Conservation (phyloP, 371 early-diverging fungal genomes). For the Mucor ambiguus region DNA sequence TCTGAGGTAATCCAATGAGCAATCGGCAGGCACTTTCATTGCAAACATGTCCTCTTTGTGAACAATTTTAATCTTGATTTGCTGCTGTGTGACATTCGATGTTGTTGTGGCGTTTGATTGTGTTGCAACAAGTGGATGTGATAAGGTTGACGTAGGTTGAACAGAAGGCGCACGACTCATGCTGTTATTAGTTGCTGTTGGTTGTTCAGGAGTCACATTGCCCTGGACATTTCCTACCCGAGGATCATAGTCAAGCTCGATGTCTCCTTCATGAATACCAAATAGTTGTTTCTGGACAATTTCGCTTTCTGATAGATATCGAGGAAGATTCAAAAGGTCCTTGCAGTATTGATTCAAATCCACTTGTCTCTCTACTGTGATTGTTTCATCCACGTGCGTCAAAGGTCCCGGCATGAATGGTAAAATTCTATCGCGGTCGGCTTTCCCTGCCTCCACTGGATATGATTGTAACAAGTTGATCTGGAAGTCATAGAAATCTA, state of each 20-base stretch:
- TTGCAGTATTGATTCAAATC: slow-evolving; percentile 70
- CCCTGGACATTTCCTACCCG: slow-evolving; percentile 2
- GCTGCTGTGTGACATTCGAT: slow-evolving; percentile 5
- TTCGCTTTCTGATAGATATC: slow-evolving; percentile 52
- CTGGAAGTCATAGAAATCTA: slow-evolving; percentile 77
- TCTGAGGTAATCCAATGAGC: slow-evolving; percentile 51
- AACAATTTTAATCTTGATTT: slow-evolving; percentile 67
- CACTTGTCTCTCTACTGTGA: slow-evolving; percentile 50
- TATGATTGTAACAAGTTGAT: slow-evolving; percentile 65
- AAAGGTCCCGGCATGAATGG: slow-evolving; percentile 75
- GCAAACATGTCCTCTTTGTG: slow-evolving; percentile 71
- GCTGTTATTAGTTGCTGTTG: background rate
- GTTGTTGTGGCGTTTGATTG: background rate
- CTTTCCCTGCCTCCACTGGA: slow-evolving; percentile 69
- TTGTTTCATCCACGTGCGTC: slow-evolving; percentile 47
- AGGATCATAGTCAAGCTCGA: slow-evolving; percentile 50
- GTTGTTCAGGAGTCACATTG: background rate
- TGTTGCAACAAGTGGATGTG: background rate
- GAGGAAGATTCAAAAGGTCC: slow-evolving; percentile 59
- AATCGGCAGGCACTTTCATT: slow-evolving; percentile 61
- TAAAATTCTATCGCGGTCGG: slow-evolving; percentile 57
- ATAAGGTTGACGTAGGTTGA: background rate
- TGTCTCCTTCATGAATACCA: slow-evolving; percentile 61
- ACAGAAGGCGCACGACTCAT: background rate
- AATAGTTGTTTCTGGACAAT: slow-evolving; percentile 59